Evolutionary conservation across 2,329 filamentous ascomycete genomes (phyloP).

Genomic region (Arthrobotrys musiformis): DNA sequence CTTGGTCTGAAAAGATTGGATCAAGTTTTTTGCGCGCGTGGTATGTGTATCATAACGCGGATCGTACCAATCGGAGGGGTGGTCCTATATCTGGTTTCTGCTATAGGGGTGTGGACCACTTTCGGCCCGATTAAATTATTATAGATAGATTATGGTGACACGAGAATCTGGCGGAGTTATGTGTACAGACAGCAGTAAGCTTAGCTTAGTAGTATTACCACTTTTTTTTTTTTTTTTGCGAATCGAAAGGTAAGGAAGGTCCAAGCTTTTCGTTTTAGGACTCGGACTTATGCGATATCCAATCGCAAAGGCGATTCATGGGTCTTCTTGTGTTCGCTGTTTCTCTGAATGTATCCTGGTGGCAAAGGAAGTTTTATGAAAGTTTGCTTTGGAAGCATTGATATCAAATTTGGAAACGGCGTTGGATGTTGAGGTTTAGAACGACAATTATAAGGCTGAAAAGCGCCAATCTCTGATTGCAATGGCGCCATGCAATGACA

Average conservation of each 20-base stretch:
- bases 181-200: conserved; percentile 24
- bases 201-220: not conserved
- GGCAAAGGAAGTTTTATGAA: not conserved
- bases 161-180: conserved; percentile 3
- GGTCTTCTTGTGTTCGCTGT: not conserved
- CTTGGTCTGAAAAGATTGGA: not conserved
- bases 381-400: not conserved
- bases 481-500: conserved; percentile 9
- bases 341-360: not conserved
- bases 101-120: conserved; percentile 14
- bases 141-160: conserved; percentile 51
- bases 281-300: not conserved
- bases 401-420: not conserved
- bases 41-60: not conserved
- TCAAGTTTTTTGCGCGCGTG: not conserved
- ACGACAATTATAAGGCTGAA: conserved; percentile 49
- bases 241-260: conserved; percentile 25
- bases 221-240: no score
- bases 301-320: conserved; percentile 16
- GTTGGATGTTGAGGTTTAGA: not conserved
- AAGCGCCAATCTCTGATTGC: conserved; percentile 10
- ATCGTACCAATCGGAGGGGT: conserved; percentile 49
- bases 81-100: conserved; percentile 20
- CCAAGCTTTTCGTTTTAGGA: conserved; percentile 15
- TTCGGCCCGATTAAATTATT: conserved; percentile 12